Evolutionary conservation across 192 early-diverging fungal genomes (phyloP), one percentile per base, ranked within the genome.

Genomic region (Entophlyctis helioformis): DNA sequence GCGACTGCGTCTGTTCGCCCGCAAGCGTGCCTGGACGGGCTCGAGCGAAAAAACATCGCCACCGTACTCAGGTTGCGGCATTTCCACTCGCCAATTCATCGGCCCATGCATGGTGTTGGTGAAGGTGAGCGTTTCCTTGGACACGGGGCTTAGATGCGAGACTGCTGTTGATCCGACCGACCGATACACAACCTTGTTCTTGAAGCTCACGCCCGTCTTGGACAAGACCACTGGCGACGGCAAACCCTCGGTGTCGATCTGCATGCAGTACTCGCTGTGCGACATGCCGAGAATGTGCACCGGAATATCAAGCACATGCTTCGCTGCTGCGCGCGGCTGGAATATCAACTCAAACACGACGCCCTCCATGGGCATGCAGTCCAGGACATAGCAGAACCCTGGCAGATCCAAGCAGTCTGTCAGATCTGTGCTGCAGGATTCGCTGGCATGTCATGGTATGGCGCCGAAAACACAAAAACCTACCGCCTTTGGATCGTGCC

Each of bases 41-140:
- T 74, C 66, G 15, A 68, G 29, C 37, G 53, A 52, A 39, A 74
- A 74, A 36, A 64, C 49, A 38, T 63, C 51, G 21, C 57, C 59
- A 15, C 45, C 43, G 10, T 62, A 58, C 24, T 62, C 60, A 13
- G 64, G 38, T 4, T 50, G 45, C 16, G 63, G 57, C 19, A 59
- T 8, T 48, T 71, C 68, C 48, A 71, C 62, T 27, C 56, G 60
- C 68, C 68, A 71, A 29, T 57, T 50, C 33, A 66, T 56, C 13
- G 36, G 15, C 20, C 27, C 13, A 18, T 55, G 48, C 3, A 41
- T 52, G 11, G 51, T 49, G 40, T 67, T 71, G 5, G 50, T 57
- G n/a, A 71, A 45, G 5, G n/a, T 43, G 18, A 59, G 20, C 11
- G 39, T 53, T 39, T 71, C 68, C 44, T 71, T 71, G 1, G 49